Evolutionary conservation across 768 basidiomycete species (phyloP), one percentile per base, ranked within the genome.

Genomic region (Filobasidium floriforme): DNA sequence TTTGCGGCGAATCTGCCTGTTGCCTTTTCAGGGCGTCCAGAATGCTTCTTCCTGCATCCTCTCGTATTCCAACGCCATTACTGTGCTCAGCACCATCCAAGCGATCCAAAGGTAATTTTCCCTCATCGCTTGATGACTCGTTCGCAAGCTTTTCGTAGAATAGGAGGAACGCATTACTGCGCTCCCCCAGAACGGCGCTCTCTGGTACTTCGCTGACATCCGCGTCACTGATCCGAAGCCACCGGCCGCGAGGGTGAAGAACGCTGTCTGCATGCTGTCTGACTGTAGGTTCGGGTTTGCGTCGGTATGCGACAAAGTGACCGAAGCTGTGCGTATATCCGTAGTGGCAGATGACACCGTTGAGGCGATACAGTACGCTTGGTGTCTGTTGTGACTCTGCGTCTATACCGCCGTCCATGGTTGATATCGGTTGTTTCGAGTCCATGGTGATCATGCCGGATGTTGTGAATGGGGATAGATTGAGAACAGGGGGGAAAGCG

Each of bases 171-270:
- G 76, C 74, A 19, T 82, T 83, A 68, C 85, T 89, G 22, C 84
- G 81, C 61, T 87, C 71, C 60, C 70, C 74, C 63, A 77, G 71
- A 81, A 28, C 83, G 82, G 18, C 87, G 84, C n/a, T 86, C 75
- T 59, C 82, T 69, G 73, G 84, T 79, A 63, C 77, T 74, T 63
- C 79, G 61, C 9, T 80, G 70, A 78, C 74, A 49, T 88, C 82
- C 88, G 88, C 74, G 79, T 99, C 94, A 73, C 89, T 90, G 67
- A 92, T 87, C 65, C 90, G 82, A 64, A 96, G 80, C 94, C 94
- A 97, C 1, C 82, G 81, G 72, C 69, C 76, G 77, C 66, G 18
- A 12, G 22, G 46, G 14, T 49, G 46, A 5, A 49, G 22, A 18
- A 49, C 22, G 18, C 3, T 15, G 46, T 49, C 22, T 2, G 46